Percentiles rank a stretch among this genome's conserved stretches.
Conservation (phyloP, 306 rosid species). For the Fagus sylvatica region DNA sequence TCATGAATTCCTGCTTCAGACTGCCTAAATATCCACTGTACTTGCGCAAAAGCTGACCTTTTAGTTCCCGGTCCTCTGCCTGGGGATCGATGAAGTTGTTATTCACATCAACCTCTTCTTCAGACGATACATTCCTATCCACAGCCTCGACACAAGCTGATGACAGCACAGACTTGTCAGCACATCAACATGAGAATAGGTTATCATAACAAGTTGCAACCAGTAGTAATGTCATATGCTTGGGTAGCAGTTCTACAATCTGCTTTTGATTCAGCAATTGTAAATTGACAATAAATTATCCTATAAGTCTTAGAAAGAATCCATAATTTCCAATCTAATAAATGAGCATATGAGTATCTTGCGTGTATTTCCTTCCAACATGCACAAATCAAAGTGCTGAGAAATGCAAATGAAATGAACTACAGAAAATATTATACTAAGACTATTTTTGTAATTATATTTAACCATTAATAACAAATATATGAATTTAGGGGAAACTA, state of each 20-base stretch:
- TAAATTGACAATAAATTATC: not conserved
- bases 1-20: conserved; percentile 95
- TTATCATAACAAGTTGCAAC: not conserved
- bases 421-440: not conserved
- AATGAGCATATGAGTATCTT: not conserved
- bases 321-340: not conserved
- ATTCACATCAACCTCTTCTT: conserved; percentile 72
- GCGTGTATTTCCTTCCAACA: not conserved
- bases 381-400: not conserved
- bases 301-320: not conserved
- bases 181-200: not conserved
- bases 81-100: conserved; percentile 70
- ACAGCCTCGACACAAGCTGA: conserved; percentile 50
- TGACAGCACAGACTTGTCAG: not conserved
- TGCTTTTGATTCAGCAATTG: not conserved
- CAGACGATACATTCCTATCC: conserved; percentile 83
- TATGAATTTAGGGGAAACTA: too few relatives aligned
- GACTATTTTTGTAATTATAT: too few relatives aligned
- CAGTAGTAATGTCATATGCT: not conserved
- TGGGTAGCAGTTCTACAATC: not conserved
- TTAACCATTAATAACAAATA: too few relatives aligned
- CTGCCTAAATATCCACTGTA: conserved; percentile 95
- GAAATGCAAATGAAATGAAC: not conserved
- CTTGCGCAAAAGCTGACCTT: conserved; percentile 85
- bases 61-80: conserved; percentile 84